These are phyloP conservation scores for Cladosporium sp. DNA, from an alignment of 2,329 filamentous ascomycete species.

Conservation along the genomic window DNA sequence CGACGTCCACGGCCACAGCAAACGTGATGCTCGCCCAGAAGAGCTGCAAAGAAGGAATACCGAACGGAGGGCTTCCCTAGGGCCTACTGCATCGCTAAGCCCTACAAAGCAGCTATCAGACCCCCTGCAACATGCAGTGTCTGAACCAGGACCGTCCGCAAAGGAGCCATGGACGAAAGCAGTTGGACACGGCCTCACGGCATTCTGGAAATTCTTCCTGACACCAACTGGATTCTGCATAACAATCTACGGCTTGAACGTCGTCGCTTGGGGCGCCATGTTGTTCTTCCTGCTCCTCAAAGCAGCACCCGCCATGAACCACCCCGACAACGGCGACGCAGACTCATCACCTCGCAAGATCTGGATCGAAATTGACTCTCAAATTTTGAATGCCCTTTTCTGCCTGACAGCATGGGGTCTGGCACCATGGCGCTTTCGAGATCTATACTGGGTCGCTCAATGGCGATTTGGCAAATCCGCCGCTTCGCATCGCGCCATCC, in stretches of 20 bases:
- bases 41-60: slow-evolving; percentile 3
- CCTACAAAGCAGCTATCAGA: neutral
- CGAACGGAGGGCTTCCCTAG: neutral
- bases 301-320: slow-evolving; percentile 62
- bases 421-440: slow-evolving; percentile 75
- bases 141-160: slow-evolving; percentile 28
- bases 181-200: slow-evolving; percentile 52
- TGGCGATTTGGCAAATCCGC: slow-evolving; percentile 56
- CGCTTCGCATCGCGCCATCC: slow-evolving; percentile 40
- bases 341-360: slow-evolving; percentile 62
- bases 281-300: slow-evolving; percentile 79
- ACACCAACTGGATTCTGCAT: slow-evolving; percentile 75
- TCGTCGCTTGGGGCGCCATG: slow-evolving; percentile 89
- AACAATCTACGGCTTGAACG: slow-evolving; percentile 73
- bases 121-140: neutral
- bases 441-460: slow-evolving; percentile 65
- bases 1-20: slow-evolving; percentile 22
- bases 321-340: slow-evolving; percentile 35
- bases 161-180: slow-evolving; percentile 54
- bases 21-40: slow-evolving; percentile 3
- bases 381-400: slow-evolving; percentile 79
- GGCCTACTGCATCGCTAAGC: neutral
- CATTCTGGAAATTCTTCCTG: slow-evolving; percentile 68
- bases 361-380: slow-evolving; percentile 82
- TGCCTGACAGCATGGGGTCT: slow-evolving; percentile 80